Evolutionary conservation across 768 basidiomycete genomes (phyloP).

Genomic region (Lactarius evosmus): DNA sequence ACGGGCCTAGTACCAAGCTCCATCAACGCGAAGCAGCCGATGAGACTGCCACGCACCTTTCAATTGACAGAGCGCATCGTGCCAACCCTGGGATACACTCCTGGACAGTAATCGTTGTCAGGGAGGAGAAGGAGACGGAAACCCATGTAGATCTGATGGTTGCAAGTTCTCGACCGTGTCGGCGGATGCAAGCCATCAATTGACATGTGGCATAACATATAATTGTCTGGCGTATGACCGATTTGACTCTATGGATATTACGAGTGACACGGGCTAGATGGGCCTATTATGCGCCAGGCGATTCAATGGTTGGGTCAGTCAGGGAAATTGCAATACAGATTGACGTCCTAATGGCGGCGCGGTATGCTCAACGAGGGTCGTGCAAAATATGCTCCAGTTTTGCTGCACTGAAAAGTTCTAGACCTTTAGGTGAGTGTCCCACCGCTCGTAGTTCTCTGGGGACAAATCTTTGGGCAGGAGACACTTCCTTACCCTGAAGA

Average conservation of each 20-base stretch:
- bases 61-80: too few relatives aligned
- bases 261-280: slow-evolving; percentile 30
- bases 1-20: neutral
- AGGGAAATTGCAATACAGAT: neutral
- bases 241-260: neutral
- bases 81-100: too few relatives aligned
- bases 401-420: slow-evolving; percentile 55
- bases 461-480: slow-evolving; percentile 50
- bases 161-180: too few relatives aligned
- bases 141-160: too few relatives aligned
- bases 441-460: slow-evolving; percentile 49
- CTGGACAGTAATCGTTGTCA: too few relatives aligned
- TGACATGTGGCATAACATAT: too few relatives aligned
- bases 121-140: too few relatives aligned
- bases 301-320: slow-evolving; percentile 5
- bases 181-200: too few relatives aligned
- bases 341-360: slow-evolving; percentile 46
- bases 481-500: slow-evolving; percentile 44
- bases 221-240: slow-evolving; percentile 39
- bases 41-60: too few relatives aligned
- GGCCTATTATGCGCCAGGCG: slow-evolving; percentile 18
- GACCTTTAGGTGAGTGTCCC: slow-evolving; percentile 48
- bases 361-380: slow-evolving; percentile 51
- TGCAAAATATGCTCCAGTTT: slow-evolving; percentile 51
- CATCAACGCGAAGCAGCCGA: neutral